Evolutionary conservation across 2,329 filamentous ascomycete species (phyloP), one percentile per base, ranked within the genome.

Genomic region (Xylaria sp.): DNA sequence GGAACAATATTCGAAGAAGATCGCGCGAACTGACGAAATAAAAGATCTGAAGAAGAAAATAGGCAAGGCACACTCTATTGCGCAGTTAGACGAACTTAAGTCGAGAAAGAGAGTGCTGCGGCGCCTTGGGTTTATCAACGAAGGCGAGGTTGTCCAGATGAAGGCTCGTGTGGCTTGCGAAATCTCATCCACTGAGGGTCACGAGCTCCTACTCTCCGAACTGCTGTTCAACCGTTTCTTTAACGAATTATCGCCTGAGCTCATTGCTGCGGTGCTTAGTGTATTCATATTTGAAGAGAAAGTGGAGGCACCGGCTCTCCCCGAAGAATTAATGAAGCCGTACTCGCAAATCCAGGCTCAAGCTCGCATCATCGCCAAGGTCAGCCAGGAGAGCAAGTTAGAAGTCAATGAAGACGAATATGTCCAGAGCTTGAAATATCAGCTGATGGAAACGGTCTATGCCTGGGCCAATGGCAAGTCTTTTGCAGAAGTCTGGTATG

Each of bases 231-330:
- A 98, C 80, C 90, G 94, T 47, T 98, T 98, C 86, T 99, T 99
- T 87, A 99, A 98, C 79, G 94, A 98, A 78, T 84, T 98, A 51
- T 90, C 90, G 0, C 94, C 96, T 0, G 95, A 98, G 80, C 88
- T 95, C 73, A 93, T 91, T 75, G 96, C 96, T 0, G 88, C 95
- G 0, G 89, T 94, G 5, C 86, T 99, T 68, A 97, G 93, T 75
- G 94, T 93, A 77, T 98, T 99, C 82, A 96, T 99, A 72, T 98
- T 98, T 74, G 97, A 99, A 78, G 96, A 99, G 82, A 97, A 97
- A 85, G 90, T 93, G 57, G 92, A 95, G 75, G 90, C 94, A 13
- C 84, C 89, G 2, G 87, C 89, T 16, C 84, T 98, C 58, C 92
- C 91, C 75, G 94, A 98, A 74, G 93, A 97, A 70, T 86, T 98